These are phyloP conservation scores for Chlorokybus atmophyticus DNA, from an alignment of 139 green algal species.

Conservation along the genomic window DNA sequence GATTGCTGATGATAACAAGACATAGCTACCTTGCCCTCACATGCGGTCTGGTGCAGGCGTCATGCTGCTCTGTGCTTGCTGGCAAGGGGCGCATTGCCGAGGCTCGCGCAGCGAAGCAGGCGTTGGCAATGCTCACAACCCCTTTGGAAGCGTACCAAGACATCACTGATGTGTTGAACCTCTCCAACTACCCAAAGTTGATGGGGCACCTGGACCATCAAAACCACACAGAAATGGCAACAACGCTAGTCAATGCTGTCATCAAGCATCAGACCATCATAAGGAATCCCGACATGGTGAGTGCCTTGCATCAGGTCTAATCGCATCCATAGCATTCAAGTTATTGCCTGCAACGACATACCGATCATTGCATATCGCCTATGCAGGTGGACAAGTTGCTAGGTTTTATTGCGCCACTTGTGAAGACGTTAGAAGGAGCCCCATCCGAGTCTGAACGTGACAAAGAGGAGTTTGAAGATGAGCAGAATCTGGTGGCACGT, in stretches of 20 bases:
- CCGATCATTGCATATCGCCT: no score
- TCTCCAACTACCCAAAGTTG: slow-evolving; percentile 61
- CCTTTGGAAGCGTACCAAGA: slow-evolving; percentile 62
- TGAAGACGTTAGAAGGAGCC: not conserved
- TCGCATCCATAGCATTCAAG: no score
- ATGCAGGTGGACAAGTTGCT: not conserved
- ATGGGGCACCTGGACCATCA: slow-evolving; percentile 48
- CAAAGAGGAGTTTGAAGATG: slow-evolving; percentile 57
- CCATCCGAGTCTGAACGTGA: slow-evolving; percentile 9
- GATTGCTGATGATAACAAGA: not conserved
- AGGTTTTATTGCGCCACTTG: not conserved
- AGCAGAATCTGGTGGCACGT: slow-evolving; percentile 73
- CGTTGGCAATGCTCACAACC: slow-evolving; percentile 62
- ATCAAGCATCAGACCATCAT: no score
- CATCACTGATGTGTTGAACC: slow-evolving; percentile 54
- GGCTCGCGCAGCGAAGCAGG: slow-evolving; percentile 48
- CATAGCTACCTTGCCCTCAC: no score
- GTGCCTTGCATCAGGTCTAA: no score
- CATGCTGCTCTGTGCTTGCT: slow-evolving; percentile 15
- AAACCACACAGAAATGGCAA: no score
- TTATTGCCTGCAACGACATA: no score
- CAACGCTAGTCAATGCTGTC: no score
- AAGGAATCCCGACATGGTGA: no score
- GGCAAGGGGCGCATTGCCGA: slow-evolving; percentile 12
- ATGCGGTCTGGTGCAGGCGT: no score